Evolutionary conservation across 768 basidiomycete genomes (phyloP), one percentile per base, ranked within the genome.

Genomic region (Lactarius quietus): DNA sequence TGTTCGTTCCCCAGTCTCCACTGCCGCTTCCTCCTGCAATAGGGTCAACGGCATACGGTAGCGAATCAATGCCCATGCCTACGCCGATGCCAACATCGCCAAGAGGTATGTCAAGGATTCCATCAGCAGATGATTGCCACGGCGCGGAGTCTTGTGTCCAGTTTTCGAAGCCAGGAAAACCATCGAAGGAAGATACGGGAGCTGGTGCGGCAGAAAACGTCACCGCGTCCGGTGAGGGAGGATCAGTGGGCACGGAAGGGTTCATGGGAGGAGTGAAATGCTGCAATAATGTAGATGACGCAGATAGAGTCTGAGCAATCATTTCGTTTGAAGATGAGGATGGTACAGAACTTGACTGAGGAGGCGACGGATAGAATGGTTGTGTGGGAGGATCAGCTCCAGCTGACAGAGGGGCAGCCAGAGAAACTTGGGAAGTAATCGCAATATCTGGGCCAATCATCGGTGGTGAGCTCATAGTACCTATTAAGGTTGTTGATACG

Each of bases 351-450:
- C 77, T 76, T n/a, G 76, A 76, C 35, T 85, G 83, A 39, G 86
- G 84, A 20, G 86, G 86, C 0, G 86, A 86, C 6, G 86, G 86
- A 68, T 87, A 88, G 66, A 82, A 86, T n/a, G 73, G 79, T 59
- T 70, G 68, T 26, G 65, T 48, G 33, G 61, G 38, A 6, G 61
- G 51, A 17, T 62, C 36, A 68, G 68, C 63, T 72, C 74, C 64
- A 35, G 72, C 72, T 9, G 72, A 70, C 4, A 70, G 71, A n/a
- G 71, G 68, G 59, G 69, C 70, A 41, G 74, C 60, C 56, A 63
- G 39, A 60, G 68, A n/a, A n/a, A n/a, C n/a, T n/a, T n/a, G n/a
- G n/a, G n/a, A 39, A 64, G 31, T 36, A 23, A 62, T 48, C 17
- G 61, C 12, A 41, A 20, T 31, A 18, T 68, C 61, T 36, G 57